Percentiles rank a stretch among this genome's conserved stretches.
Evolutionary conservation across 345 rosid species (phyloP).

Genomic region (Eucalyptus tenuipes): DNA sequence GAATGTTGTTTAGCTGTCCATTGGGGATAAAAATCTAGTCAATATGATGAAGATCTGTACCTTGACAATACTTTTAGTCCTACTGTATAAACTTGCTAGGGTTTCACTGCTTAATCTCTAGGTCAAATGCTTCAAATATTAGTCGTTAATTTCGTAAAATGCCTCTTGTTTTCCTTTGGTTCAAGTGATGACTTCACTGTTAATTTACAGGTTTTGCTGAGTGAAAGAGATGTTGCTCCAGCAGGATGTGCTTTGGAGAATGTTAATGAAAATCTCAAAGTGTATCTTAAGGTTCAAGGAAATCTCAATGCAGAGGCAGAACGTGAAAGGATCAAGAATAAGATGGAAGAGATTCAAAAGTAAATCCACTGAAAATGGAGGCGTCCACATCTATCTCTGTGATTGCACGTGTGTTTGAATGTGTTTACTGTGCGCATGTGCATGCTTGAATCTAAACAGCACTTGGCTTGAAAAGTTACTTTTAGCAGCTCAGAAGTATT

Average conservation of each 20-base stretch:
- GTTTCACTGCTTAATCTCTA: background rate
- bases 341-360: constrained; percentile 62
- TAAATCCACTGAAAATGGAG: constrained; percentile 6
- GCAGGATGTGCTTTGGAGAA: constrained; percentile 66
- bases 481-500: background rate
- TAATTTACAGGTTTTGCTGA: constrained; percentile 46
- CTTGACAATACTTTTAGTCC: background rate
- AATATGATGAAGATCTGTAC: background rate
- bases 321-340: constrained; percentile 52
- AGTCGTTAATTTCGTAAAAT: background rate
- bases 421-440: background rate
- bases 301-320: constrained; percentile 48
- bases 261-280: constrained; percentile 70
- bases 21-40: background rate
- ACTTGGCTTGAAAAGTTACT: background rate
- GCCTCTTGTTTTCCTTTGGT: background rate
- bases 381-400: background rate
- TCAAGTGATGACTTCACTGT: background rate
- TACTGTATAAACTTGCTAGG: no score
- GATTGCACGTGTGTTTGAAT: background rate
- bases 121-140: background rate
- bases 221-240: constrained; percentile 61
- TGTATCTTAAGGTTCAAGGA: constrained; percentile 73
- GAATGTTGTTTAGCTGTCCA: background rate
- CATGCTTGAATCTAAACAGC: background rate